phyloP scores from a whole-genome alignment of 345 rosid genomes.

The Hypericum perforatum region DNA sequence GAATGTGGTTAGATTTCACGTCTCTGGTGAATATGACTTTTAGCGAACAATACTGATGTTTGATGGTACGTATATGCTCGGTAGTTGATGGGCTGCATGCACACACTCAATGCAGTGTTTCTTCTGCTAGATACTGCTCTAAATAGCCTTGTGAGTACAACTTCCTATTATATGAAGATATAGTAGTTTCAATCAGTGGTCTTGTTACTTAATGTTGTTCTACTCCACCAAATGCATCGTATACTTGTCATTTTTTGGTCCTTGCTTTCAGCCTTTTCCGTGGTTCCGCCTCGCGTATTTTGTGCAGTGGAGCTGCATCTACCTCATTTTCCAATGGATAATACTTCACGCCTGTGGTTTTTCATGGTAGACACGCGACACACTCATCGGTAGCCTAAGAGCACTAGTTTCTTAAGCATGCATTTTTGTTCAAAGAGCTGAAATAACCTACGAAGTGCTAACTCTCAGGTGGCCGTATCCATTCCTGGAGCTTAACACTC shows the following conservation, averaged over 20 bases:
- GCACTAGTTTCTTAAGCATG: no score
- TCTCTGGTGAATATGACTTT: not conserved
- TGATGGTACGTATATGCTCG: constrained; percentile 2
- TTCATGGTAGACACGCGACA: constrained; percentile 40
- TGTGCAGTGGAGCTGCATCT: constrained; percentile 66
- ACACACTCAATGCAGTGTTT: constrained; percentile 48
- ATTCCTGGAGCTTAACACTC: constrained; percentile 51
- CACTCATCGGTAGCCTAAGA: not conserved
- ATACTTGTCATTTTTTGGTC: no score
- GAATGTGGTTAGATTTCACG: constrained; percentile 1
- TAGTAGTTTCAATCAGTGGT: no score
- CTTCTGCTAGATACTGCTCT: constrained; percentile 57
- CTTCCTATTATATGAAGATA: no score
- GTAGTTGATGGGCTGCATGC: constrained; percentile 85
- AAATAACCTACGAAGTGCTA: not conserved
- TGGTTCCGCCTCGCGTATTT: constrained; percentile 82
- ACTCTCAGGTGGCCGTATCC: constrained; percentile 95
- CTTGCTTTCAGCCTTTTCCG: constrained; percentile 39
- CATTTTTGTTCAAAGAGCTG: not conserved
- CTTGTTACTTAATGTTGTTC: no score
- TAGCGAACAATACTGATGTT: not conserved
- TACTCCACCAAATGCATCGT: no score
- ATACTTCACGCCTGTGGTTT: constrained; percentile 70
- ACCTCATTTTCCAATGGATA: constrained; percentile 77
- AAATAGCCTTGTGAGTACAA: constrained; percentile 57